A percentile compares a stretch with the other conserved stretches of the same genome.
These are phyloP conservation scores for Lunularia cruciata DNA, from an alignment of 225 moss, liverwort and hornwort species.

Conservation along the genomic window DNA sequence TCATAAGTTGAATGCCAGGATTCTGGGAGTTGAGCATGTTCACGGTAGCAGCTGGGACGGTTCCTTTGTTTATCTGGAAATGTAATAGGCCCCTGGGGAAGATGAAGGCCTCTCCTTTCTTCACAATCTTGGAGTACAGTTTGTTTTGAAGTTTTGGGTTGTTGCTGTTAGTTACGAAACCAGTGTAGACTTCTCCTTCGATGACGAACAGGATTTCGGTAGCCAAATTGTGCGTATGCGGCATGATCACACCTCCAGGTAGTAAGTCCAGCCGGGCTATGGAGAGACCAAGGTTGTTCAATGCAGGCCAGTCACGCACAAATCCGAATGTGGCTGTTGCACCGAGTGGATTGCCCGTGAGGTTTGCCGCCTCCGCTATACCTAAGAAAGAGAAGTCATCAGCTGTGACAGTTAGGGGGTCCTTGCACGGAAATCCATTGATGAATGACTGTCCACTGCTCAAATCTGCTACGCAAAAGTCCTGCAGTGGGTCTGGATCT, in stretches of 20 bases:
- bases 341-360: neutral
- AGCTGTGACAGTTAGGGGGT: neutral
- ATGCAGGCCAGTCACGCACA: neutral
- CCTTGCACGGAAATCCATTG: conserved; percentile 7
- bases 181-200: conserved; percentile 1
- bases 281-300: conserved; percentile 2
- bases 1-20: neutral
- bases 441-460: neutral
- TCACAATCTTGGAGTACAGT: conserved; percentile 5
- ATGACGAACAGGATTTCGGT: neutral
- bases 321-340: neutral
- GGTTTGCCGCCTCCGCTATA: neutral
- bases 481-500: conserved; percentile 13
- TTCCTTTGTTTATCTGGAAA: conserved; percentile 8
- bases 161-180: conserved; percentile 8
- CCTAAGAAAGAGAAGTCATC: neutral
- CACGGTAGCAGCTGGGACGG: neutral
- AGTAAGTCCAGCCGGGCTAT: neutral
- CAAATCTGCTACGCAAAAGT: conserved; percentile 7
- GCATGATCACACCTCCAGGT: conserved; percentile 3
- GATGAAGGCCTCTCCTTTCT: conserved; percentile 15
- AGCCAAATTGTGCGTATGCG: neutral
- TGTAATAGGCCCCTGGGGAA: neutral
- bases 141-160: neutral
- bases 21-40: neutral